phyloP scores from a whole-genome alignment of 2,329 filamentous ascomycete species.

The Lizonia empirigonia region DNA sequence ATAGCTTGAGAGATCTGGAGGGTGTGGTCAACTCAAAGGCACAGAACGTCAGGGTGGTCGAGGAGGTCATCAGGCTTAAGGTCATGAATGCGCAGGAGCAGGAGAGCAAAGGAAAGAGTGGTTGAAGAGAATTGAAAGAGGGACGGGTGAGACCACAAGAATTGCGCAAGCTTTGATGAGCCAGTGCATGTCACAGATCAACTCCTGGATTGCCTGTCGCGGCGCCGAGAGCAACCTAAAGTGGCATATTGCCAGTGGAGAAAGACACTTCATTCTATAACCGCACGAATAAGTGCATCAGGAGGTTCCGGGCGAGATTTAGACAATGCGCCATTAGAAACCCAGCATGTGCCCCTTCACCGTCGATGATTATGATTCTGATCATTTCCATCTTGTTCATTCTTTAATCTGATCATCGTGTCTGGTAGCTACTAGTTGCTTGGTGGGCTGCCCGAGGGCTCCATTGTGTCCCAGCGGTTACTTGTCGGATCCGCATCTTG shows the following conservation, averaged over 20 bases:
- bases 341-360: no score
- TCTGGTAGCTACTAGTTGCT: no score
- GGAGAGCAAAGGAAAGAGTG: slow-evolving; percentile 32
- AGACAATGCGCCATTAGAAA: no score
- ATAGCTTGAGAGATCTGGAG: slow-evolving; percentile 70
- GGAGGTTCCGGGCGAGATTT: no score
- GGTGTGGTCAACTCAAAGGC: slow-evolving; percentile 76
- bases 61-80: slow-evolving; percentile 66
- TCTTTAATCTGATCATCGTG: no score
- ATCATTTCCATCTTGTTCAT: no score
- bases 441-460: no score
- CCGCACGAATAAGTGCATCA: no score
- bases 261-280: not conserved
- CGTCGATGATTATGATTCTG: no score
- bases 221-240: not conserved
- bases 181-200: not conserved
- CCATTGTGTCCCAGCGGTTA: no score
- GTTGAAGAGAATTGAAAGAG: slow-evolving; percentile 13
- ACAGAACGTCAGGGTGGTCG: slow-evolving; percentile 81
- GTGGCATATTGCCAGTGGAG: not conserved
- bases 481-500: no score
- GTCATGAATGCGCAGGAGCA: slow-evolving; percentile 43
- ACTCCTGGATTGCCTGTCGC: not conserved
- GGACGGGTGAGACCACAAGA: not conserved
- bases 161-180: not conserved